These are phyloP conservation scores for Senna tora DNA, from an alignment of 306 rosid genomes.

Conservation along the genomic window DNA sequence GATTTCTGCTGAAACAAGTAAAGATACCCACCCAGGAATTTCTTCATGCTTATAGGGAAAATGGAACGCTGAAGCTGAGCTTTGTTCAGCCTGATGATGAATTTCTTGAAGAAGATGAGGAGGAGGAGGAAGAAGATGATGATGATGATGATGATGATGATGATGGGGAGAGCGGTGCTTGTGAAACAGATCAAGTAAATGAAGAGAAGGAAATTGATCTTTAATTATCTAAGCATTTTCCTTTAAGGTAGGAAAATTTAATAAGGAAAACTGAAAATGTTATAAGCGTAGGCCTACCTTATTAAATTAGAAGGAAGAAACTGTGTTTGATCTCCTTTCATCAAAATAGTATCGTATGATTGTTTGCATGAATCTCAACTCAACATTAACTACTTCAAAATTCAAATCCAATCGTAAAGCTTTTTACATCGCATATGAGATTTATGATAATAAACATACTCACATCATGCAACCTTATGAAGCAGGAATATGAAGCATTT, in stretches of 20 bases:
- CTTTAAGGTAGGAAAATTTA: not conserved
- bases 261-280: not conserved
- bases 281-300: conserved; percentile 6
- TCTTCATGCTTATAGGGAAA: conserved; percentile 78
- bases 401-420: too few relatives aligned
- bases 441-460: too few relatives aligned
- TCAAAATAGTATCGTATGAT: not conserved
- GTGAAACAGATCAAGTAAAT: conserved; percentile 26
- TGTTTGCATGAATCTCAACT: not conserved
- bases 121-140: not conserved
- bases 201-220: conserved; percentile 10
- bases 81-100: conserved; percentile 52
- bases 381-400: too few relatives aligned
- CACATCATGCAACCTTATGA: not conserved
- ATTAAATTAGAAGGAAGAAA: not conserved
- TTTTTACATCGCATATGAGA: too few relatives aligned
- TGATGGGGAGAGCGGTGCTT: conserved; percentile 10
- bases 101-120: conserved; percentile 17
- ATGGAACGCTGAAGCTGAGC: conserved; percentile 75
- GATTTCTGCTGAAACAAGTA: conserved; percentile 71
- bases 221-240: not conserved
- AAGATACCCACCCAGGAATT: conserved; percentile 66
- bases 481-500: too few relatives aligned
- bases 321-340: not conserved
- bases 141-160: conserved; percentile 6